A percentile compares a stretch with the other conserved stretches of the same genome.
phyloP scores from a whole-genome alignment of 768 basidiomycete genomes.

The Suillus sp. region DNA sequence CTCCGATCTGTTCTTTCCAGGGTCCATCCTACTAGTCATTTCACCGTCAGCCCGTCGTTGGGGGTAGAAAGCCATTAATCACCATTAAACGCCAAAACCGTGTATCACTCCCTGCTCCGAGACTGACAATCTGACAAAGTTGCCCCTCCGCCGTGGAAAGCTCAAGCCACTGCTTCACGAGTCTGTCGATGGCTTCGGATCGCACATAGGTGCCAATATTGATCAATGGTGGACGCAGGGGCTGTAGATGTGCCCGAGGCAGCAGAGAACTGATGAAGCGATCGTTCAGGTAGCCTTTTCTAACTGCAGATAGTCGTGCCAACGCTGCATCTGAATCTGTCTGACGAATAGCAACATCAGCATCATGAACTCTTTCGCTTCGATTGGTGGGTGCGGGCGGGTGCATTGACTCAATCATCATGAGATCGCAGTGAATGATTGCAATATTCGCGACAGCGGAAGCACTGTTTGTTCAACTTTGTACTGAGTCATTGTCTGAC shows the following conservation, averaged over 20 bases:
- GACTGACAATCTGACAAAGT: conserved; percentile 83
- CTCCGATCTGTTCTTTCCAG: conserved; percentile 47
- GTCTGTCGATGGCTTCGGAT: conserved; percentile 73
- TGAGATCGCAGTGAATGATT: not conserved
- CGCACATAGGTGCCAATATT: conserved; percentile 94
- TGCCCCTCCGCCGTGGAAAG: conserved; percentile 44
- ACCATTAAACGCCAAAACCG: conserved; percentile 91
- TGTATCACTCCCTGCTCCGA: conserved; percentile 96
- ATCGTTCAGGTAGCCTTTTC: conserved; percentile 78
- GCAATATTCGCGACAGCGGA: not conserved
- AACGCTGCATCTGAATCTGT: conserved; percentile 85
- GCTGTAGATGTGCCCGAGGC: conserved; percentile 62
- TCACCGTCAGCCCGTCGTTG: conserved; percentile 11
- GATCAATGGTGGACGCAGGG: conserved; percentile 79
- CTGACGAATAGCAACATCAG: conserved; percentile 66
- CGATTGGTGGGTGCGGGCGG: not conserved
- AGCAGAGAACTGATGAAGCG: conserved; percentile 71
- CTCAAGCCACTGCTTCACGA: conserved; percentile 68
- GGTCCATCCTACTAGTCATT: conserved; percentile 53
- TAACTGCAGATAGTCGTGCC: conserved; percentile 84
- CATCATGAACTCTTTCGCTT: conserved; percentile 36
- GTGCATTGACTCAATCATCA: conserved; percentile 1
- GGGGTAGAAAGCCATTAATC: conserved; percentile 22
- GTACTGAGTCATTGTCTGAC: not conserved
- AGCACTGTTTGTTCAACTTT: not conserved